Evolutionary conservation across 2,329 filamentous ascomycete species (phyloP), one percentile per base, ranked within the genome.

Genomic region (Fusarium liriodendri): DNA sequence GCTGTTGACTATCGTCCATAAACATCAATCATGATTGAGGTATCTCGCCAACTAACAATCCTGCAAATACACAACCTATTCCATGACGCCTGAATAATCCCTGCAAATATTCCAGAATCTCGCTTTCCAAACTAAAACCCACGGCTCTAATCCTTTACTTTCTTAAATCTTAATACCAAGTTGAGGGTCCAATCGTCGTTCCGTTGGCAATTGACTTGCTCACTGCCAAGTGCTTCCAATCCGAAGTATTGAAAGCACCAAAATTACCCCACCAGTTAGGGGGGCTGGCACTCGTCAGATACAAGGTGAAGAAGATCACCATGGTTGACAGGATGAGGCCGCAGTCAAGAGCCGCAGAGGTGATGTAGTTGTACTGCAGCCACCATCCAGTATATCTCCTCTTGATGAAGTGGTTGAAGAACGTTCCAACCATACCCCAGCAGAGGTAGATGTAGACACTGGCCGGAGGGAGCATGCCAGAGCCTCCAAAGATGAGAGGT

Each of bases 351-450:
- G 90, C 93, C 0, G 92, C 92, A 22, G 92, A 93, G 0, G 91
- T 90, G 78, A 94, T 87, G 80, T 94, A 95, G 84, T 95, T 94
- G 84, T 94, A 95, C 80, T 92, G 90, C 81, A 92, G 85, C 93
- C 93, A 95, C 93, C 92, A 94, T 37, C 91, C 92, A 5, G 87
- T 89, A 82, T 88, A 92, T 71, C 89, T 87, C 67, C 90, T 87
- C 79, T 89, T 89, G 79, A 94, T 88, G 75, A 86, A 90, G 76
- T 88, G 92, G 82, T 94, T 93, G 84, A 94, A 94, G 38, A 91
- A 73, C 57, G 89, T 87, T 10, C 93, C 93, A 8, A 93, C 89
- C 29, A 90, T 79, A 5, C 89, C 92, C 93, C 93, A 94, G 77
- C 89, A 89, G 52, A 93, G 88, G 78, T 94, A 95, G 73, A 90